A percentile compares a stretch with the other conserved stretches of the same genome.
phyloP scores from a whole-genome alignment of 2,329 filamentous ascomycete species.

The Aureobasidium sp. region DNA sequence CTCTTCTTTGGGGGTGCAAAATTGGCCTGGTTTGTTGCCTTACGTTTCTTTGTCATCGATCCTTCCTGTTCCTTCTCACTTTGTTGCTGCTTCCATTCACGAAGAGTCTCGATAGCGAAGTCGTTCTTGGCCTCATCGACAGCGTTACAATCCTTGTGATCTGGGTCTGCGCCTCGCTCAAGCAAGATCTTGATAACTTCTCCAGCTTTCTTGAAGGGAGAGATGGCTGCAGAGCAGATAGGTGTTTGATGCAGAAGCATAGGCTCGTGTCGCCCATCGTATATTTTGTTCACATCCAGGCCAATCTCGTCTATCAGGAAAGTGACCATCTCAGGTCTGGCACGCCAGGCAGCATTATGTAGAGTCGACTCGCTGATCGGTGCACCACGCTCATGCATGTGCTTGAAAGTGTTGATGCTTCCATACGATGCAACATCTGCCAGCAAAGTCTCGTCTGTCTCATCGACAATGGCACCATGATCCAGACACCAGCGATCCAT shows the following conservation, averaged over 20 bases:
- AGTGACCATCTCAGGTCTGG: not conserved
- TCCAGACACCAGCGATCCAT: not conserved
- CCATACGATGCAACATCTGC: not conserved
- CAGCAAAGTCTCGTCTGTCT: not conserved
- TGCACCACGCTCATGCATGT: not conserved
- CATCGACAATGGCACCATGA: not conserved
- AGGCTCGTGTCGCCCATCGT: not conserved
- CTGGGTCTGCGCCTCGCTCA: not conserved
- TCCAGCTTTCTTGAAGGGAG: not conserved
- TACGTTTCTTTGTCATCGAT: not conserved
- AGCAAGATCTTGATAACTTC: not conserved
- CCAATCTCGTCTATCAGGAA: not conserved
- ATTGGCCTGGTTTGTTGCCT: not conserved
- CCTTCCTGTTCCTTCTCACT: not conserved
- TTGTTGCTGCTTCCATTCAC: not conserved
- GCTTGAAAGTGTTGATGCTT: not conserved
- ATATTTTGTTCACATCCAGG: not conserved
- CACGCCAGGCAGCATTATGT: not conserved
- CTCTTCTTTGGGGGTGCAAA: not conserved
- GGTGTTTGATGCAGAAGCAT: not conserved
- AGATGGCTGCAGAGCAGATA: not conserved
- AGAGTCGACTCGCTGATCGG: not conserved
- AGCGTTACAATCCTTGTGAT: not conserved
- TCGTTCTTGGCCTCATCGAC: not conserved
- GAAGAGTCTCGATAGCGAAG: not conserved